Conservation (phyloP, 2,329 filamentous ascomycete genomes). For the Botrytis fabae region DNA sequence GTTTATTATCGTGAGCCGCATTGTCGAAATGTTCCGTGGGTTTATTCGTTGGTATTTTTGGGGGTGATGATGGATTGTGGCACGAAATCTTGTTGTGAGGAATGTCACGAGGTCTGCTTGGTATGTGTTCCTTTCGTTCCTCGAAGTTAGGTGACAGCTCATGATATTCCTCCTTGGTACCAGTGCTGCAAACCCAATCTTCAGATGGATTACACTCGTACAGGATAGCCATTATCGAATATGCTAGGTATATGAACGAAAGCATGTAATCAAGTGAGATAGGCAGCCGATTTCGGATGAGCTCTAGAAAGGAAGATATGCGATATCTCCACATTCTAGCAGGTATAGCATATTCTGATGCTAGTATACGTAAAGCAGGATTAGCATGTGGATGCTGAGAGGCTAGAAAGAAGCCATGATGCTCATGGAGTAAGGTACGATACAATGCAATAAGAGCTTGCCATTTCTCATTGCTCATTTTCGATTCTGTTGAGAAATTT, state of each 20-base stretch:
- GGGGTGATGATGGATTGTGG: too few relatives aligned
- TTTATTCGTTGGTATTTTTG: too few relatives aligned
- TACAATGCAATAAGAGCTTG: constrained; percentile 81
- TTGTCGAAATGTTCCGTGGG: too few relatives aligned
- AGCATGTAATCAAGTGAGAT: constrained; percentile 84
- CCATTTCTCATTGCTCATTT: constrained; percentile 64
- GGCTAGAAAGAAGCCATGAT: constrained; percentile 83
- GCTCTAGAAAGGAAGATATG: constrained; percentile 80
- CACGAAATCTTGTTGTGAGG: too few relatives aligned
- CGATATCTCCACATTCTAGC: constrained; percentile 91
- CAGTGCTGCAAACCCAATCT: constrained; percentile 30
- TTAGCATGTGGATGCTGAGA: constrained; percentile 81
- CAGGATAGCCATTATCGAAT: constrained; percentile 83
- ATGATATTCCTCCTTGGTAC: constrained; percentile 36
- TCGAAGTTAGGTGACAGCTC: constrained; percentile 30
- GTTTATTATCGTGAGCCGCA: too few relatives aligned
- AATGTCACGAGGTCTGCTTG: constrained; percentile 19
- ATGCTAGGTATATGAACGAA: constrained; percentile 86
- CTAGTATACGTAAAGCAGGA: constrained; percentile 63
- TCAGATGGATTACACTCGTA: constrained; percentile 55
- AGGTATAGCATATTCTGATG: constrained; percentile 85
- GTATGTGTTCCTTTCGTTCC: constrained; percentile 32
- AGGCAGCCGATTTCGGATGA: constrained; percentile 73
- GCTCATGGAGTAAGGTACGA: constrained; percentile 75
- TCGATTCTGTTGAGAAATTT: too few relatives aligned